phyloP scores from a whole-genome alignment of 164 flowering plant species.

The Piper longum region DNA sequence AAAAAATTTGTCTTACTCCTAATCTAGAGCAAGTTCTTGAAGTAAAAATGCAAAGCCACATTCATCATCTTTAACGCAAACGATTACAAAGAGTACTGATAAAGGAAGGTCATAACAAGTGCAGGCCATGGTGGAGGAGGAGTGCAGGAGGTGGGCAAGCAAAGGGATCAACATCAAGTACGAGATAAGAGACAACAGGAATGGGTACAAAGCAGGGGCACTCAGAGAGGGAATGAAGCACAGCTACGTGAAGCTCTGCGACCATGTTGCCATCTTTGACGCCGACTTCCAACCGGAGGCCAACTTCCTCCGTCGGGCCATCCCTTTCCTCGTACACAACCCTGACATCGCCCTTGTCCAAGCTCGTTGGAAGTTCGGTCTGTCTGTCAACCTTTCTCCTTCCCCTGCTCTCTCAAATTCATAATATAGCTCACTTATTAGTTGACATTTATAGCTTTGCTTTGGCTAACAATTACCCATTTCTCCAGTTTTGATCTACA shows the following conservation, averaged over 20 bases:
- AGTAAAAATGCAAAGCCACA: neutral
- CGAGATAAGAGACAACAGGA: slow-evolving; percentile 73
- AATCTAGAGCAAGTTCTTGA: no score
- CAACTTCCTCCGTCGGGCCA: slow-evolving; percentile 60
- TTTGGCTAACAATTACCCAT: no score
- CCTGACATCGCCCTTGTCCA: slow-evolving; percentile 78
- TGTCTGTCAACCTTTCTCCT: neutral
- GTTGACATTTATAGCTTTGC: no score
- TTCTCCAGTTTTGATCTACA: no score
- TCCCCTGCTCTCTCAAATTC: neutral
- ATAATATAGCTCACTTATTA: no score
- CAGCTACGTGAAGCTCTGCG: slow-evolving; percentile 76
- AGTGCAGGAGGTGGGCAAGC: slow-evolving; percentile 79
- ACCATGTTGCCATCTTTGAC: slow-evolving; percentile 77
- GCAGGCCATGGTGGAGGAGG: slow-evolving; percentile 57
- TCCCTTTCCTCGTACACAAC: slow-evolving; percentile 64
- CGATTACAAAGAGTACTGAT: neutral
- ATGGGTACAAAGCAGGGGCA: slow-evolving; percentile 93
- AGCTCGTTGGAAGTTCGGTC: slow-evolving; percentile 95
- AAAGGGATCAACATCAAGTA: slow-evolving; percentile 71
- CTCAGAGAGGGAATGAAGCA: slow-evolving; percentile 81
- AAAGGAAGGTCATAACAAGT: neutral
- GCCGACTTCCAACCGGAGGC: slow-evolving; percentile 96
- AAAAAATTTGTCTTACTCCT: no score
- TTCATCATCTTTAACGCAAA: neutral